These are phyloP conservation scores for Phyllostachys edulis DNA, from an alignment of 176 grass and related monocot species.

Conservation along the genomic window DNA sequence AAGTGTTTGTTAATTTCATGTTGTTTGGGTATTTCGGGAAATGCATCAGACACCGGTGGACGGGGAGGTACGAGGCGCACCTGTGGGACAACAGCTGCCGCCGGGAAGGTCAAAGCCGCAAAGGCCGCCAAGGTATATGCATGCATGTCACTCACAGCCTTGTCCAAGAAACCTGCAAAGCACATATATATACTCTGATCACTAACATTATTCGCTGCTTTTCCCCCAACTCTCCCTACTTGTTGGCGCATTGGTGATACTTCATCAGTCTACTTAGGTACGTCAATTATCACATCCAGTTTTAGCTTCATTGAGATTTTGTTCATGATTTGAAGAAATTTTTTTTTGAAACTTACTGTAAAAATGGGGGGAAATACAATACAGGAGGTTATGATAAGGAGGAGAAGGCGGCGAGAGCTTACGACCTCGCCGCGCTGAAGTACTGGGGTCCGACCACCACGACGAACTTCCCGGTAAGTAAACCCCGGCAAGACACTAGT, in stretches of 20 bases:
- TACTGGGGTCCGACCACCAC: constrained; percentile 82
- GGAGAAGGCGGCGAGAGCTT: constrained; percentile 87
- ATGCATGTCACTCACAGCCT: constrained; percentile 28
- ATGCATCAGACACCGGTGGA: constrained; percentile 78
- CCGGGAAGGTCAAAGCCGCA: constrained; percentile 93
- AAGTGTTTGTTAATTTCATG: neutral
- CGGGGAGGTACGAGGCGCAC: constrained; percentile 95
- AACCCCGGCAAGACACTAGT: neutral
- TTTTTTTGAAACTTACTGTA: neutral
- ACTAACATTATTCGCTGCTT: constrained; percentile 3
- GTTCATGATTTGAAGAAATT: neutral
- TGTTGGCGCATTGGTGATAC: constrained; percentile 9
- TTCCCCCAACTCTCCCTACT: neutral
- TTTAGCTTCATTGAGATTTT: neutral
- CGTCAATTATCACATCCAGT: constrained; percentile 12
- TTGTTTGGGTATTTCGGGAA: constrained; percentile 1
- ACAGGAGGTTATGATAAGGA: constrained; percentile 93
- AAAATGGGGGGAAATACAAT: constrained; percentile 12
- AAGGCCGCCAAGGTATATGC: constrained; percentile 86
- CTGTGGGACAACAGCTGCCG: constrained; percentile 99
- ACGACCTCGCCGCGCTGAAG: constrained; percentile 85
- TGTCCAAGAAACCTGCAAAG: constrained; percentile 34
- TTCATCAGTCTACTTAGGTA: constrained; percentile 80
- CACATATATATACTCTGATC: neutral
- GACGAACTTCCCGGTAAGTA: constrained; percentile 81